Evolutionary conservation across 176 grass and related monocot species (phyloP).

Genomic region (Pontederia crassipes): DNA sequence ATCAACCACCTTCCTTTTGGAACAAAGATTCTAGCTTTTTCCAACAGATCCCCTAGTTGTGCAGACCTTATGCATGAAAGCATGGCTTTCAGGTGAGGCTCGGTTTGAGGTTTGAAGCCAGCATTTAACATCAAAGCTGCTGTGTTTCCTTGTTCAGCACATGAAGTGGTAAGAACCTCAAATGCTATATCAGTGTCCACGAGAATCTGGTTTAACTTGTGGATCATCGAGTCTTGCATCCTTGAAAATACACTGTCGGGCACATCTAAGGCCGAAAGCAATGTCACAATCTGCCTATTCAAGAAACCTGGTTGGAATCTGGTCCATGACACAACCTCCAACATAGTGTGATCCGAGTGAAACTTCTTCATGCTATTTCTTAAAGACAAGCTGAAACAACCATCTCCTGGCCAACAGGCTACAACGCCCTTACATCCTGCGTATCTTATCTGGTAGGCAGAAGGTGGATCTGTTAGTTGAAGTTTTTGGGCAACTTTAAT

Average conservation of each 20-base stretch:
- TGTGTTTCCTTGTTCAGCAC: no score
- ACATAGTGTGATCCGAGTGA: constrained; percentile 51
- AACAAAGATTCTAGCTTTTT: constrained; percentile 71
- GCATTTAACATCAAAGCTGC: constrained; percentile 17
- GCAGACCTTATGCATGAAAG: constrained; percentile 69
- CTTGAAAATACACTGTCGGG: constrained; percentile 49
- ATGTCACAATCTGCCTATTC: constrained; percentile 75
- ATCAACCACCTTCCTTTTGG: constrained; percentile 64
- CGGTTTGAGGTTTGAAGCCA: constrained; percentile 58
- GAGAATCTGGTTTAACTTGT: constrained; percentile 52
- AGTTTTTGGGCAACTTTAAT: constrained; percentile 56
- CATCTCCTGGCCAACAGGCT: constrained; percentile 50
- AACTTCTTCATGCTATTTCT: constrained; percentile 84
- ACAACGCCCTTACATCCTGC: constrained; percentile 90
- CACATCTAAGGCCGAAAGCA: constrained; percentile 74
- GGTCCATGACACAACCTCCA: constrained; percentile 89
- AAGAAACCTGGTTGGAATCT: constrained; percentile 76
- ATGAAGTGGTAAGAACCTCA: constrained; percentile 58
- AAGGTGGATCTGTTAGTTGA: constrained; percentile 51
- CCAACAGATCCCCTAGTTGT: constrained; percentile 61
- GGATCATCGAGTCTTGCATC: constrained; percentile 49
- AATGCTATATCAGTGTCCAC: constrained; percentile 44
- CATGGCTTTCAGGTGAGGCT: constrained; percentile 80
- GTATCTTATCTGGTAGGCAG: constrained; percentile 90
- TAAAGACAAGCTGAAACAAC: constrained; percentile 55